Evolutionary conservation across 352 stramenopile species (phyloP), one percentile per base, ranked within the genome.

Genomic region (Poterioochromonas sp.): DNA sequence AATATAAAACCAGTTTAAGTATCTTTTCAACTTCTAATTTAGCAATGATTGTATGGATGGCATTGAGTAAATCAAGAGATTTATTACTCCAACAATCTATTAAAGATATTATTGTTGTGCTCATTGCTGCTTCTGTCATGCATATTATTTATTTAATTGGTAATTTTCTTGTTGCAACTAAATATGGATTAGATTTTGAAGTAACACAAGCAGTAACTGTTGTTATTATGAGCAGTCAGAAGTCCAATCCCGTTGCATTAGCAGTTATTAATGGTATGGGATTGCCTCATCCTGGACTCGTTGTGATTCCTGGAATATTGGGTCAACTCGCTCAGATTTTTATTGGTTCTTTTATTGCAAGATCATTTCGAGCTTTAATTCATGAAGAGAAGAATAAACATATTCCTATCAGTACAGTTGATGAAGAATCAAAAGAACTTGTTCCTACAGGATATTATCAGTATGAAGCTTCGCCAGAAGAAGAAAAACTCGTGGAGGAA

Each of bases 281-380:
- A 15, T 39, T 15, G 5, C 11, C 54, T 39, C 5, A 65, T 29
- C 5, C 5, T 5, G 54, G 54, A 65, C n/a, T 65, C 3, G 3
- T 35, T 39, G 34, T 22, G 54, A 65, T 65, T 39, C 54, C 54
- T 15, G 5, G 54, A 12, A 22, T 65, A 15, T 11, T 65, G 5
- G 54, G 54, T 32, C 54, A 39, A 65, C 12, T 65, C 8, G 8
- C 5, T 39, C 54, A 65, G n/a, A 65, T 65, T 65, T 65, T 65
- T 32, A 39, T 65, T 5, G 54, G n/a, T 32, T 65, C 54, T 39
- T 39, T 65, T 15, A 65, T 65, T 39, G 34, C 54, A n/a, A n/a
- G n/a, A n/a, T n/a, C n/a, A n/a, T n/a, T n/a, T n/a, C n/a, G n/a
- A n/a, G n/a, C n/a, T n/a, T n/a, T n/a, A n/a, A n/a, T n/a, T n/a